These are phyloP conservation scores for Acacia pycnantha DNA, from an alignment of 331 rosid species.

Conservation along the genomic window DNA sequence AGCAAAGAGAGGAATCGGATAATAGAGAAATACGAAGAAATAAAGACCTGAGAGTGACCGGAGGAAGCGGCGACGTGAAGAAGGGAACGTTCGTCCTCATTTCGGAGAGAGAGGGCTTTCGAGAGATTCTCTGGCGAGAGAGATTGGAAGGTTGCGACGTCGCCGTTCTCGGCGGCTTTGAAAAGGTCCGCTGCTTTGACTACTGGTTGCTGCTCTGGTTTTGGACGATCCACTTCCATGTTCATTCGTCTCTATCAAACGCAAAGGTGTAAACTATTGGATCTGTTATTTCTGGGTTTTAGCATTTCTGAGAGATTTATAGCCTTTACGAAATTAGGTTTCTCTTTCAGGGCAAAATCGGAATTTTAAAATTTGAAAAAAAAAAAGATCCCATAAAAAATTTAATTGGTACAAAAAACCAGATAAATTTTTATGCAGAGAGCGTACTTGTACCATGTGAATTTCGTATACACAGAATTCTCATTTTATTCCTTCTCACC, in stretches of 20 bases:
- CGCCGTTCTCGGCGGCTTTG: conserved; percentile 77
- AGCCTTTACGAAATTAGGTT: neutral
- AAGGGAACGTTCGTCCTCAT: conserved; percentile 87
- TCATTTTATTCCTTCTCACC: too few species aligned
- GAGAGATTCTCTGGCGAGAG: conserved; percentile 54
- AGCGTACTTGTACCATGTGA: too few species aligned
- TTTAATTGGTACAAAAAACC: too few species aligned
- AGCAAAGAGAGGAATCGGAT: neutral
- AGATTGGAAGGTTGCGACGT: conserved; percentile 44
- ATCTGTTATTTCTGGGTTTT: neutral
- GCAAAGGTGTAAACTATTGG: neutral
- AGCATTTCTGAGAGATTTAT: neutral
- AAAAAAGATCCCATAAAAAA: too few species aligned
- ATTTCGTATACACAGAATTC: too few species aligned
- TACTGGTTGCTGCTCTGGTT: conserved; percentile 28
- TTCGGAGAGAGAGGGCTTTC: conserved; percentile 53
- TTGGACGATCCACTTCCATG: conserved; percentile 52
- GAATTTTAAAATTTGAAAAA: neutral
- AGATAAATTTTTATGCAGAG: too few species aligned
- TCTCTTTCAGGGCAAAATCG: neutral
- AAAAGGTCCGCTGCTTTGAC: conserved; percentile 58
- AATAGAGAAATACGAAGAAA: neutral
- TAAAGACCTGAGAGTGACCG: conserved; percentile 59
- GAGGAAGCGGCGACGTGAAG: conserved; percentile 85
- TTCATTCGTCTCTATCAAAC: conserved; percentile 10